phyloP scores from a whole-genome alignment of 352 stramenopile genomes.

The Poterioochromonas sp. region DNA sequence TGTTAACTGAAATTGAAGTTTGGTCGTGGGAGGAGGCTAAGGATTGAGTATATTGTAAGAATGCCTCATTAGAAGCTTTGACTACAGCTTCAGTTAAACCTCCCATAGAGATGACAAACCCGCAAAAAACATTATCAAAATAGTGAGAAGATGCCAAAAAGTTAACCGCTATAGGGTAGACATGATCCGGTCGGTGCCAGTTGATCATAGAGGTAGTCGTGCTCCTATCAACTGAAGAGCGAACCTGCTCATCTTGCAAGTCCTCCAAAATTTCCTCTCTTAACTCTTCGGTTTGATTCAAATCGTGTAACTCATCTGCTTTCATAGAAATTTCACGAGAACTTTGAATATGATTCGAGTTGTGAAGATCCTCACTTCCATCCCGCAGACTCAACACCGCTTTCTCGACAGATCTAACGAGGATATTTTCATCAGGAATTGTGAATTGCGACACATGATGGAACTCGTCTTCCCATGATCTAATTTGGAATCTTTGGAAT shows the following conservation, averaged over 20 bases:
- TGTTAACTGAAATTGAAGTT: slow-evolving; percentile 50
- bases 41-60: too few relatives aligned
- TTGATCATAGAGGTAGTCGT: slow-evolving; percentile 61
- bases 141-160: slow-evolving; percentile 48
- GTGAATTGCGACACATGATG: too few relatives aligned
- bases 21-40: slow-evolving; percentile 2
- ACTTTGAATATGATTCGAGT: slow-evolving; percentile 55
- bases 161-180: slow-evolving; percentile 60
- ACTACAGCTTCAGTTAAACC: slow-evolving; percentile 85
- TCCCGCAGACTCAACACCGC: too few relatives aligned
- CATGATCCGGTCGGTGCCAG: slow-evolving; percentile 39
- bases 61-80: slow-evolving; percentile 45
- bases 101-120: slow-evolving; percentile 84
- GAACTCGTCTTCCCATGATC: too few relatives aligned
- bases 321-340: slow-evolving; percentile 41
- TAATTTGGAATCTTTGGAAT: too few relatives aligned
- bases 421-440: too few relatives aligned
- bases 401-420: too few relatives aligned
- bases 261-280: slow-evolving; percentile 43
- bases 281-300: slow-evolving; percentile 33
- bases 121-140: slow-evolving; percentile 64
- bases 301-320: slow-evolving; percentile 40
- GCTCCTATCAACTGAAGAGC: slow-evolving; percentile 70
- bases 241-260: slow-evolving; percentile 48
- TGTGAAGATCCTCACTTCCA: slow-evolving; percentile 50